Evolutionary conservation across 1,284 basidiomycete species (phyloP).

Genomic region (Bjerkandera adusta): DNA sequence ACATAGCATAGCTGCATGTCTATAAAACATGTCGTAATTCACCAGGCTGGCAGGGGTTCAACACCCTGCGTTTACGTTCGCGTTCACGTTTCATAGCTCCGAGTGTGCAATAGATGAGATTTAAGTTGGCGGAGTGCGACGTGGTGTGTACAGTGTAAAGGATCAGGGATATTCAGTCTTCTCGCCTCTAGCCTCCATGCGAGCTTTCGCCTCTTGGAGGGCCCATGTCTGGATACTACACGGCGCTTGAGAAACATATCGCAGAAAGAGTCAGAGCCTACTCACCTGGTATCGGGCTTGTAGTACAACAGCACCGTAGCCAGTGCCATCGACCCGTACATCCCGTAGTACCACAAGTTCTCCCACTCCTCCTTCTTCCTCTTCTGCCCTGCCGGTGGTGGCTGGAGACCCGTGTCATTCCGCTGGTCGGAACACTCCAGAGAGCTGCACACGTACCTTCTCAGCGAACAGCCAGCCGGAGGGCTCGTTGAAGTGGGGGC

Average conservation of each 20-base stretch:
- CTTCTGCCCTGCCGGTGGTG: conserved; percentile 76
- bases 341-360: conserved; percentile 83
- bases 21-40: conserved; percentile 8
- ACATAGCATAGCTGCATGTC: conserved; percentile 19
- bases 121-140: neutral
- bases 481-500: conserved; percentile 85
- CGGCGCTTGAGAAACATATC: neutral
- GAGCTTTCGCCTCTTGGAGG: conserved; percentile 79
- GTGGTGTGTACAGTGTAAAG: neutral
- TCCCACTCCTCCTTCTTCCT: conserved; percentile 89
- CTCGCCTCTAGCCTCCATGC: conserved; percentile 89
- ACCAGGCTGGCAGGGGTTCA: conserved; percentile 7
- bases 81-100: neutral
- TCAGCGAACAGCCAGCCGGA: conserved; percentile 87
- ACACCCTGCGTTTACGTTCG: neutral
- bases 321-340: conserved; percentile 87
- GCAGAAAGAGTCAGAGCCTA: conserved; percentile 13
- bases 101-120: neutral
- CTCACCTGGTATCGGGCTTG: conserved; percentile 95
- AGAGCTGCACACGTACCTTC: conserved; percentile 55
- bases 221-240: conserved; percentile 88
- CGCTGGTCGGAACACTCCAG: neutral
- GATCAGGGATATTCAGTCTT: conserved; percentile 63
- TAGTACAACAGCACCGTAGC: conserved; percentile 82
- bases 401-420: conserved; percentile 39